Base-by-base conservation (phyloP, 148 eudicot genomes). In the Persicaria tinctoria region DNA sequence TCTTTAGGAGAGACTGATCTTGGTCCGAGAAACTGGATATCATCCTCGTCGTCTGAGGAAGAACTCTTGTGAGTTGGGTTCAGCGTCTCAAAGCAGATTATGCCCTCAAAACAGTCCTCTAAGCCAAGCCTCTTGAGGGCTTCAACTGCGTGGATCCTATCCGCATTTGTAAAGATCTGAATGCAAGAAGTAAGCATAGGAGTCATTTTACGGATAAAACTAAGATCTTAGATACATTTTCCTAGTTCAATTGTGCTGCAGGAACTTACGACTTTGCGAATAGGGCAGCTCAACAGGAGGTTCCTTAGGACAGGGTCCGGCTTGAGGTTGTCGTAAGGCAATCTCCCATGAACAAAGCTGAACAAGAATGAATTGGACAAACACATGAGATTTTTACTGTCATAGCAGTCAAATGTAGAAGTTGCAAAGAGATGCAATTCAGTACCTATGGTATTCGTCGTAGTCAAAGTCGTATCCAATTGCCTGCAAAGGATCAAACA, bases 381-480 rank as follows among this genome's bases (percentile, higher is more conserved):
- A 51, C 10, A 56, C 6, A 8, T 32, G n/a, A 73, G 32, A 73
- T 10, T 45, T 73, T 7, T 55, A 11, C 51, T 73, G 32, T 38
- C 1, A 54, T n/a, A 16, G 1, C 23, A 55, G n/a, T 27, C 5
- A 5, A 14, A 23, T 48, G 41, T 38, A 60, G 32, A 23, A 3
- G 41, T 32, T 32, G 41, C 2, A 3, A 75, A 51, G 16, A 3
- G 27, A 4, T 62, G 57, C 6, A 10, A 44, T 5, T 66, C 7
- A 8, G 50, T 16, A 93, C 97, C 97, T 88, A 74, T 95, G 98
- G 78, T 91, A 95, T 64, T 92, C 92, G 79, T 92, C 93, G 70
- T 92, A 95, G 81, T 95, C 92, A 49, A 95, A 92, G 77, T 92
- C 96, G 81, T 92, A 95, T 75, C 98, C 98, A 76, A 92, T 92